These are phyloP conservation scores for sunflower (Helianthus annuus) DNA, from an alignment of 129 eudicot genomes.

Conservation along the genomic window DNA sequence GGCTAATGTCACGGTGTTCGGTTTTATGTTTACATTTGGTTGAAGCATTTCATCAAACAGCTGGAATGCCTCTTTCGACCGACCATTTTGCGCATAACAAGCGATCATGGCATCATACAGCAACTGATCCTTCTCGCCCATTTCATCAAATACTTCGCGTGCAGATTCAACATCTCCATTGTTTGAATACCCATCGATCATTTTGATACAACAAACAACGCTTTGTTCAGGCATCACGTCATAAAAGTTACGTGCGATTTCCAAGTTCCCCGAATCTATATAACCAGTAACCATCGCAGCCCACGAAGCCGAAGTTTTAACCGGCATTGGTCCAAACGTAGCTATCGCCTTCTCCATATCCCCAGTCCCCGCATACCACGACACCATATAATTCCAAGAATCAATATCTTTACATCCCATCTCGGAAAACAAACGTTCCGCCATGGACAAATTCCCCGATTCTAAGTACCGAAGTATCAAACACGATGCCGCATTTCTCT, in stretches of 20 bases:
- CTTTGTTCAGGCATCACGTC: slow-evolving; percentile 39
- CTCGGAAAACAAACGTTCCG: slow-evolving; percentile 34
- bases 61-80: slow-evolving; percentile 37
- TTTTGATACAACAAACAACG: slow-evolving; percentile 21
- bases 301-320: slow-evolving; percentile 39
- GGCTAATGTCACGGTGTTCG: slow-evolving; percentile 36
- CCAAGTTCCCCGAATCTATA: slow-evolving; percentile 13
- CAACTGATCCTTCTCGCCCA: slow-evolving; percentile 30
- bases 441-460: slow-evolving; percentile 31
- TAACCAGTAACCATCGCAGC: slow-evolving; percentile 30
- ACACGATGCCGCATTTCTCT: slow-evolving; percentile 36
- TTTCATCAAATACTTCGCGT: slow-evolving; percentile 31
- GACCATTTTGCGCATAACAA: slow-evolving; percentile 45
- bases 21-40: slow-evolving; percentile 31
- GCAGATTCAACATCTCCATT: slow-evolving; percentile 37
- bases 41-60: slow-evolving; percentile 50
- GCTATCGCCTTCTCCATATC: slow-evolving; percentile 37
- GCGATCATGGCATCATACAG: slow-evolving; percentile 46
- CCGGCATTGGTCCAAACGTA: slow-evolving; percentile 33
- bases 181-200: slow-evolving; percentile 34
- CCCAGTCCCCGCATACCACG: slow-evolving; percentile 42
- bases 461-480: slow-evolving; percentile 35
- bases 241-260: slow-evolving; percentile 37
- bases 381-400: slow-evolving; percentile 46
- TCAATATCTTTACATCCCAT: slow-evolving; percentile 35